Conservation (phyloP, 495 filamentous ascomycete genomes). For the Collariella sp. region DNA sequence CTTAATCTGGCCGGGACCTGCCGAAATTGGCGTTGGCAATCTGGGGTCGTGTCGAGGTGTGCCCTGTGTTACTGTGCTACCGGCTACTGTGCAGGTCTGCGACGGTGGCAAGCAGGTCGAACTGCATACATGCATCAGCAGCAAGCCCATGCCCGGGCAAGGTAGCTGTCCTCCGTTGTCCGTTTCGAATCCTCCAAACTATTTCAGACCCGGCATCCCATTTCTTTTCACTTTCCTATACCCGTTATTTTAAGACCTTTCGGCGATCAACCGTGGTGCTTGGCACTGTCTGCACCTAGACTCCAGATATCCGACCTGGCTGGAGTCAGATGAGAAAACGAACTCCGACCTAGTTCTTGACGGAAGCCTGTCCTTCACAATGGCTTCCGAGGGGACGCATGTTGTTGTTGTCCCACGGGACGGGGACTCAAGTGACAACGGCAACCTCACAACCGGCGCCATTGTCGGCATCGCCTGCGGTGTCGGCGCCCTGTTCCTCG, state of each 20-base stretch:
- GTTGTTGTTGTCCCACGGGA: constrained; percentile 15
- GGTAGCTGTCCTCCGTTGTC: constrained; percentile 12
- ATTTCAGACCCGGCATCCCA: constrained; percentile 1
- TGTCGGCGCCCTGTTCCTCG: constrained; percentile 31
- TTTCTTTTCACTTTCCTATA: constrained; percentile 3
- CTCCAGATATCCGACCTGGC: constrained; percentile 5
- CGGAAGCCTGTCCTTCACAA: neutral
- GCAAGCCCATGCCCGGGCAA: neutral
- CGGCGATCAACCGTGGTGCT: constrained; percentile 10
- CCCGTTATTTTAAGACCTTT: constrained; percentile 1
- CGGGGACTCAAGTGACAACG: constrained; percentile 1
- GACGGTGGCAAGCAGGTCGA: constrained; percentile 14
- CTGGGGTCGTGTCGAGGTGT: neutral
- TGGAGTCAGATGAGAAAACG: constrained; percentile 4
- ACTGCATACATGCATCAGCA: constrained; percentile 12
- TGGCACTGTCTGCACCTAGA: constrained; percentile 1
- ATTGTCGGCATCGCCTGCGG: constrained; percentile 40
- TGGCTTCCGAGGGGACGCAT: constrained; percentile 12
- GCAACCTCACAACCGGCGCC: constrained; percentile 33
- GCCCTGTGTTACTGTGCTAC: constrained; percentile 9
- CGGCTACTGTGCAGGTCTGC: no score
- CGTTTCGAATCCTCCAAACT: neutral
- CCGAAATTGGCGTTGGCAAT: neutral
- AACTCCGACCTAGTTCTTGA: neutral
- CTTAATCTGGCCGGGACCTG: no score